Evolutionary conservation across 139 green algal species (phyloP).

Genomic region (Micractinium sp.): DNA sequence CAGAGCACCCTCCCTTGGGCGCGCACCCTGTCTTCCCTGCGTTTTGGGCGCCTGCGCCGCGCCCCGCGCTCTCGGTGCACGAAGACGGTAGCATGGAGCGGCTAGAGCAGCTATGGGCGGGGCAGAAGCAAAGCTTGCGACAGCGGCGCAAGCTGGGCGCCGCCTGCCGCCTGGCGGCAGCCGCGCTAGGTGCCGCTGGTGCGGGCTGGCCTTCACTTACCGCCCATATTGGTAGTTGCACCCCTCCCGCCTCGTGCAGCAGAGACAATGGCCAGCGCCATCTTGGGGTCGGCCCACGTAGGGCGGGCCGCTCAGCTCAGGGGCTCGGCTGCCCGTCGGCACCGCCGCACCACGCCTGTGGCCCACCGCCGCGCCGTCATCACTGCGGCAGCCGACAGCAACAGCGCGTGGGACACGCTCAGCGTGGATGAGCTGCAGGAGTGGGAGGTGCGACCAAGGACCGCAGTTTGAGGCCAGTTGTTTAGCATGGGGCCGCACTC

Average conservation of each 20-base stretch:
- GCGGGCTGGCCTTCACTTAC: no score
- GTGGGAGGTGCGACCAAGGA: background rate
- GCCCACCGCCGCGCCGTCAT: background rate
- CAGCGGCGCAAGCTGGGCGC: no score
- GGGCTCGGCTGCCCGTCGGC: no score
- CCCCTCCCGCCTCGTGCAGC: background rate
- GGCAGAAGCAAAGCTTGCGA: no score
- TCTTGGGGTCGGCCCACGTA: background rate
- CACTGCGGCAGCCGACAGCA: background rate
- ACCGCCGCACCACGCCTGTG: background rate
- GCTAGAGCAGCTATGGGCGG: no score
- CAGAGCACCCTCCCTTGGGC: no score
- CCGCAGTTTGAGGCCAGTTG: background rate
- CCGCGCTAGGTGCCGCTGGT: no score
- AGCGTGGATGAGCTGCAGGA: conserved; percentile 25
- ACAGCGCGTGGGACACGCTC: conserved; percentile 21
- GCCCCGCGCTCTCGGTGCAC: no score
- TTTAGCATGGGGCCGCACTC: background rate
- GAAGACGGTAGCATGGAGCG: no score
- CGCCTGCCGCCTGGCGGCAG: no score
- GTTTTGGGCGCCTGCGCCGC: no score
- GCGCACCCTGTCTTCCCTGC: no score
- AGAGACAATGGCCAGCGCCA: background rate
- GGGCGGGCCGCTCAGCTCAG: background rate
- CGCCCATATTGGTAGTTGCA: background rate